phyloP scores from a whole-genome alignment of 2,329 filamentous ascomycete genomes.

The Ophiostoma himal-ulmi region DNA sequence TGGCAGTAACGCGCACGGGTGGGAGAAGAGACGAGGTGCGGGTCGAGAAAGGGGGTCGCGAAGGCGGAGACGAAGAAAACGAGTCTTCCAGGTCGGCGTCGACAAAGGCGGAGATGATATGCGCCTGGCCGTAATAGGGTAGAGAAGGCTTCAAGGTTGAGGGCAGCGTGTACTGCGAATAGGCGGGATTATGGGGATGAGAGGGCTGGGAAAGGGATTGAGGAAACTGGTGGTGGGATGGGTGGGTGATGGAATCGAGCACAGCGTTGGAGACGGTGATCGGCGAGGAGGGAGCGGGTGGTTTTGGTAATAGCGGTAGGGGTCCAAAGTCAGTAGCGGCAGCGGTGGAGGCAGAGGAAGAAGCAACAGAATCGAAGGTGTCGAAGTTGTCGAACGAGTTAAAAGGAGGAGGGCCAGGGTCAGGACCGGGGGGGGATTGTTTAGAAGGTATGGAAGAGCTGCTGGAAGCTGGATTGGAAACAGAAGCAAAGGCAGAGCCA shows the following conservation, averaged over 20 bases:
- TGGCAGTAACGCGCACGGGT: constrained; percentile 31
- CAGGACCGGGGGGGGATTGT: not conserved
- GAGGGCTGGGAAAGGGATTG: not conserved
- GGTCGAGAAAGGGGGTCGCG: constrained; percentile 33
- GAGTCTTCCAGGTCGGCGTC: constrained; percentile 12
- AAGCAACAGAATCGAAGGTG: not conserved
- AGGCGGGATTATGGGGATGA: not conserved
- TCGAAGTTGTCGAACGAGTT: not conserved
- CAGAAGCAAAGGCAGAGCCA: not conserved
- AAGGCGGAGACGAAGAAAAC: constrained; percentile 9
- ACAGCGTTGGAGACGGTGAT: constrained; percentile 24
- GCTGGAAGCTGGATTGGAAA: not conserved
- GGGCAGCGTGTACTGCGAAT: not conserved
- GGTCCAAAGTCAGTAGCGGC: constrained; percentile 18
- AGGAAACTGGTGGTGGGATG: constrained; percentile 12
- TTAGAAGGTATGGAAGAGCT: not conserved
- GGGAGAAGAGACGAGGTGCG: constrained; percentile 43
- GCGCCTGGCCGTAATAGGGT: constrained; percentile 11
- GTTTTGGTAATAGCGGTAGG: constrained; percentile 19
- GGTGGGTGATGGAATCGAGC: constrained; percentile 17
- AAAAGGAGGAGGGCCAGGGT: not conserved
- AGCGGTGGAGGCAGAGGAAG: constrained; percentile 12
- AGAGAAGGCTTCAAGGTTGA: not conserved
- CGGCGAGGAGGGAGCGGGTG: constrained; percentile 22
- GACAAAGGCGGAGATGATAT: constrained; percentile 19